Percentiles rank a stretch among this genome's conserved stretches.
Evolutionary conservation across 768 basidiomycete species (phyloP).

Genomic region (Lyophyllum shimeji): DNA sequence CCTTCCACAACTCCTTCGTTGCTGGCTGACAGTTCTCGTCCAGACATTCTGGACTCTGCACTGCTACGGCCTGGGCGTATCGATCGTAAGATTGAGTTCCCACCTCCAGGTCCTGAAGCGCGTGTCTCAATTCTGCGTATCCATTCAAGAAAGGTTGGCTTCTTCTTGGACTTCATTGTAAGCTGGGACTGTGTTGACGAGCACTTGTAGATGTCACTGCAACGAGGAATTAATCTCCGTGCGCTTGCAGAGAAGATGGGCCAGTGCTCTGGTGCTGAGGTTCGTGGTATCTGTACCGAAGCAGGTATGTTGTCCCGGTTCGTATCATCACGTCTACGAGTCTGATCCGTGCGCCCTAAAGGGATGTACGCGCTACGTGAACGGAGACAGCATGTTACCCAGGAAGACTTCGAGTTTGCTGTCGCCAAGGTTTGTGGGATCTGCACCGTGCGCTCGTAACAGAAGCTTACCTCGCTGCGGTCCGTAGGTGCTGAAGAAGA

Average conservation of each 20-base stretch:
- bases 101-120: slow-evolving; percentile 95
- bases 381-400: slow-evolving; percentile 94
- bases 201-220: slow-evolving; percentile 82
- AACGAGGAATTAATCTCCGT: slow-evolving; percentile 96
- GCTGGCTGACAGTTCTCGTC: background rate
- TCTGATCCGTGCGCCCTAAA: slow-evolving; percentile 22
- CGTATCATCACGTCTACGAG: background rate
- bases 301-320: slow-evolving; percentile 57
- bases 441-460: background rate
- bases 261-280: slow-evolving; percentile 96
- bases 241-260: slow-evolving; percentile 99
- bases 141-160: slow-evolving; percentile 84
- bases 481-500: slow-evolving; percentile 84
- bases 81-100: slow-evolving; percentile 96
- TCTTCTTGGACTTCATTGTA: background rate
- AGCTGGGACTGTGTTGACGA: background rate
- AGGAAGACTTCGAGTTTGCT: slow-evolving; percentile 99
- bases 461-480: background rate
- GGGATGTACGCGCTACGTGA: slow-evolving; percentile 98
- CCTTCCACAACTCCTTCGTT: background rate
- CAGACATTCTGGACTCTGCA: slow-evolving; percentile 93
- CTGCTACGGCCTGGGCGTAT: slow-evolving; percentile 93
- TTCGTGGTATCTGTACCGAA: slow-evolving; percentile 95
- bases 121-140: slow-evolving; percentile 96
- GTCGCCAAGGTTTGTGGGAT: slow-evolving; percentile 75